Conservation (phyloP, 768 basidiomycete genomes). For the Trametes maxima region DNA sequence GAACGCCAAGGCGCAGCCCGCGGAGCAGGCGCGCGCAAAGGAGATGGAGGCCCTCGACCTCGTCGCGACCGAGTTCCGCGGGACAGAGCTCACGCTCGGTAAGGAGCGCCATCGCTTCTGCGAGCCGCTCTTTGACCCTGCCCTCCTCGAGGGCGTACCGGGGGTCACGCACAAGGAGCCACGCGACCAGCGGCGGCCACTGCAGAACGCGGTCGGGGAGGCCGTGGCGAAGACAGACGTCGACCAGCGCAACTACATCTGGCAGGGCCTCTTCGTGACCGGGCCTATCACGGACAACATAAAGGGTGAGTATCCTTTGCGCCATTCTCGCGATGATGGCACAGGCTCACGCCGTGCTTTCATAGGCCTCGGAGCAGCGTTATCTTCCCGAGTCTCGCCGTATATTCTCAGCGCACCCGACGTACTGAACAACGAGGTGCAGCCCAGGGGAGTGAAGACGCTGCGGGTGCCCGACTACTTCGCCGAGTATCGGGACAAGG, state of each 20-base stretch:
- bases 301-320: constrained; percentile 50
- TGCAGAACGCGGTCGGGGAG: constrained; percentile 66
- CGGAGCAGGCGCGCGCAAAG: constrained; percentile 76
- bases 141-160: constrained; percentile 43
- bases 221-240: constrained; percentile 63
- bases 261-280: constrained; percentile 80
- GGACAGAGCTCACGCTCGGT: constrained; percentile 71
- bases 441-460: constrained; percentile 64
- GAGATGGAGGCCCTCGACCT: constrained; percentile 87
- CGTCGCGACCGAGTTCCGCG: constrained; percentile 74
- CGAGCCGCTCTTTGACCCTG: constrained; percentile 85
- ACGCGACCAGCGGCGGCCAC: constrained; percentile 23
- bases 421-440: constrained; percentile 63
- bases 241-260: constrained; percentile 70
- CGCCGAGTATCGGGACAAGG: constrained; percentile 85
- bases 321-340: constrained; percentile 1
- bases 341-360: not conserved
- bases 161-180: constrained; percentile 16
- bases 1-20: constrained; percentile 70
- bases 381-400: constrained; percentile 70
- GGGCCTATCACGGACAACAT: constrained; percentile 74
- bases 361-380: constrained; percentile 46
- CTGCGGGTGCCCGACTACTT: constrained; percentile 86
- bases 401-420: constrained; percentile 64
- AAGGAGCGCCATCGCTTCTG: constrained; percentile 90